A percentile compares a stretch with the other conserved stretches of the same genome.
Evolutionary conservation across 2,329 filamentous ascomycete species (phyloP).

Genomic region (Paramyrothecium roridum): DNA sequence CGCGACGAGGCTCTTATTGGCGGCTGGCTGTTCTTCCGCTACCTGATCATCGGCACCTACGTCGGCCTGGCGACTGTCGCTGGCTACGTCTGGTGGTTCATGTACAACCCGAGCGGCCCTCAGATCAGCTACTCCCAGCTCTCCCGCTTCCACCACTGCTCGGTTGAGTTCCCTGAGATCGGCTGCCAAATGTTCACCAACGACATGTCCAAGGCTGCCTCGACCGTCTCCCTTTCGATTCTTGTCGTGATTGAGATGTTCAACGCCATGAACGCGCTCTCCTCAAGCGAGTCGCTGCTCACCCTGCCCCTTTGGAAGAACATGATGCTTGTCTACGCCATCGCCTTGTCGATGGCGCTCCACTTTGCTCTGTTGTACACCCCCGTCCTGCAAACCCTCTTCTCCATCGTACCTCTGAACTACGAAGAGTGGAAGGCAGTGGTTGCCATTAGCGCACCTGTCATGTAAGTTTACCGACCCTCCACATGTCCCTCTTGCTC

Average conservation of each 20-base stretch:
- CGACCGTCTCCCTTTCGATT: slow-evolving; percentile 86
- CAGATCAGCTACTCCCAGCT: slow-evolving; percentile 90
- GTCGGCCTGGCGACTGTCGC: slow-evolving; percentile 93
- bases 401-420: slow-evolving; percentile 86
- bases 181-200: slow-evolving; percentile 91
- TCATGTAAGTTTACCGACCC: slow-evolving; percentile 65
- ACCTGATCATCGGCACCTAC: slow-evolving; percentile 93
- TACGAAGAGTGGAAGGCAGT: slow-evolving; percentile 91
- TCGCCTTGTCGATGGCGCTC: slow-evolving; percentile 85
- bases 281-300: slow-evolving; percentile 88
- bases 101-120: slow-evolving; percentile 87
- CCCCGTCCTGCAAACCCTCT: slow-evolving; percentile 82
- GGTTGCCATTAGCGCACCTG: slow-evolving; percentile 80
- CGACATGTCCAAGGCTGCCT: slow-evolving; percentile 82
- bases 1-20: slow-evolving; percentile 89
- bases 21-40: slow-evolving; percentile 96
- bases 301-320: slow-evolving; percentile 97
- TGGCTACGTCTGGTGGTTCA: slow-evolving; percentile 99
- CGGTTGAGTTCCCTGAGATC: slow-evolving; percentile 78
- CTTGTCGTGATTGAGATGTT: slow-evolving; percentile 99
- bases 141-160: slow-evolving; percentile 91
- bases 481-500: not conserved
- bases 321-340: slow-evolving; percentile 96
- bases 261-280: slow-evolving; percentile 97
- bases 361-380: slow-evolving; percentile 94